Base-by-base conservation (phyloP, 495 filamentous ascomycete species). In the Tuber borchii region DNA sequence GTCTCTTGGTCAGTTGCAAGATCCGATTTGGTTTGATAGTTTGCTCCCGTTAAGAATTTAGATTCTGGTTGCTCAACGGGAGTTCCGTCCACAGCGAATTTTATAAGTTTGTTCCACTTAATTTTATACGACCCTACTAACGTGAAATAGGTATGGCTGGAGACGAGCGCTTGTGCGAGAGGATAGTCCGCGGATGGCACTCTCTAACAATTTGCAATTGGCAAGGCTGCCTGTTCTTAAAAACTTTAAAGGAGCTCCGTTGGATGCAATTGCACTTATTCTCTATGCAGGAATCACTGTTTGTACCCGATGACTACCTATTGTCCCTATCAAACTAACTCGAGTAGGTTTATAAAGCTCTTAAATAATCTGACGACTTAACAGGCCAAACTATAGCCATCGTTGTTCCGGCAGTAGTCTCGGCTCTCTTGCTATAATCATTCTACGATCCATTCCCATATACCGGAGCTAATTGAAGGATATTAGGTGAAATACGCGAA, bases 181-280 rank as follows among this genome's bases (percentile, higher is more conserved):
- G 94, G 94, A 61, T 97, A 97, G 85, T 95, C 93, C 3, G 93
- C 96, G 73, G 93, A 97, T 84, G 94, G 94, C 71, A 89, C 90
- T 72, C 97, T 97, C 89, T 93, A 97, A 86, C 90, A 97, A 86
- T 97, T 97, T 85, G 88, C 88, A 84, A 90, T 97, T 80, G 94
- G 88, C 73, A 95, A 97, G 84, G 93, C 93, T 5, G 88, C 90
- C 22, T 91, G 89, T 93, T 6, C 91, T 93, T 20, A 89, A 90
- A 70, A 90, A 97, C 73, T 92, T 91, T 51, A 91, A 95, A 80
- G 87, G 90, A 4, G 86, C 90, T 69, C 85, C 89, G 70, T 90
- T 97, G 37, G 93, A 94, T 80, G 92, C 88, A 34, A 87, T 93
- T 43, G 88, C 94, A 2, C 93, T 93, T 39, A 89, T 96, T 71